Base-by-base conservation (phyloP, 2,329 filamentous ascomycete species). In the Pseudocercospora vitis region DNA sequence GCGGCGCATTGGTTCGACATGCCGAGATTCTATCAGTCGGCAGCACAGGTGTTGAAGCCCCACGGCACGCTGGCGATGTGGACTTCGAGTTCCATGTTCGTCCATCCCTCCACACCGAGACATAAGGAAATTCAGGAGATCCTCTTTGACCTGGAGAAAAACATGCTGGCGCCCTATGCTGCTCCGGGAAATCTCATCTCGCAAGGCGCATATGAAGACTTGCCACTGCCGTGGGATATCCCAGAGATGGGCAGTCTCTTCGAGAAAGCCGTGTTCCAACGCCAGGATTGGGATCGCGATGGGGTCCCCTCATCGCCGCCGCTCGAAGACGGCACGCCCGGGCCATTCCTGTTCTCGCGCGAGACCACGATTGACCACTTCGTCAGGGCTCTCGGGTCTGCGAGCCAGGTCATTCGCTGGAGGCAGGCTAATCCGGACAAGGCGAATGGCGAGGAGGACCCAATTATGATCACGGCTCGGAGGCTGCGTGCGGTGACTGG, bases 1-100 rank as follows among this genome's bases (percentile, higher is more conserved):
- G 62, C 62, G 0, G 61, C 69, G 0, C 81, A 84, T 64, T 84
- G 81, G 81, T 82, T 84, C 67, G 73, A 83, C 58, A 75, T 82
- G 73, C 58, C 69, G 0, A 50, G 51, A 0, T 83, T 83, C 68
- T 83, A 78, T 74, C 44, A 56, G 2, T 66, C 68, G 0, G 80
- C 79, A 0, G 76, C 75, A 0, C 67, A 68, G 9, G 66, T 78
- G 1, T 67, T 84, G 5, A 76, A 73, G 56, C 77, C 79, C 0
- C 76, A 76, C n/a, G 81, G 81, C 18, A 81, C 73, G 2, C 75
- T 83, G 0, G 79, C 79, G 0, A 51, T 84, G 1, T 83, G 79
- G 78, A 68, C 68, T 0, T 67, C 64, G 2, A 71, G 70, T 4
- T 54, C 60, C 1, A 58, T 70, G 4, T 62, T 60, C 28, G 59